phyloP scores from a whole-genome alignment of 192 early-diverging fungal species.

The Geranomyces michiganensis region DNA sequence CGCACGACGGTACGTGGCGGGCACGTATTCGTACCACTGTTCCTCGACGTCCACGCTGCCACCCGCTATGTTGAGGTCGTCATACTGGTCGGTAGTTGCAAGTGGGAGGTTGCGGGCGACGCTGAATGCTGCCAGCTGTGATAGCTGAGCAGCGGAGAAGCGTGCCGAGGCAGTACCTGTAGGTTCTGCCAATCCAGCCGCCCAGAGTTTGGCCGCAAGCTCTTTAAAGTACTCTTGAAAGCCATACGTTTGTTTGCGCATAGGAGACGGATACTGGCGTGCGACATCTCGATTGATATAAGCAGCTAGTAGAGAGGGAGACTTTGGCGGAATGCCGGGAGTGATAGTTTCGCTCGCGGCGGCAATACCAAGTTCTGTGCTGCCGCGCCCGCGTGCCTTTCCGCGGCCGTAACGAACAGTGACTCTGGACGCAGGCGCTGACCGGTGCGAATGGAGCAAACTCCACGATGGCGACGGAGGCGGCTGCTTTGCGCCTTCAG shows the following conservation, averaged over 20 bases:
- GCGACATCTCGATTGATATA: not conserved
- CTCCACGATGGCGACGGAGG: not conserved
- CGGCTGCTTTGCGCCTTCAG: not conserved
- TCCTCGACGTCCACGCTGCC: slow-evolving; percentile 11
- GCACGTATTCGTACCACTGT: slow-evolving; percentile 11
- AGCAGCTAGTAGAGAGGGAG: not conserved
- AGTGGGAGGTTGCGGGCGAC: not conserved
- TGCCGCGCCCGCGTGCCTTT: not conserved
- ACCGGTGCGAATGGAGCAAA: not conserved
- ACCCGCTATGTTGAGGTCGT: not conserved
- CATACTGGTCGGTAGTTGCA: not conserved
- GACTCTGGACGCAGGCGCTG: not conserved
- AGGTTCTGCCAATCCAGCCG: too few relatives aligned
- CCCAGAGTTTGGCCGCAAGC: slow-evolving; percentile 21
- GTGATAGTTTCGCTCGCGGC: too few relatives aligned
- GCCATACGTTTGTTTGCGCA: not conserved
- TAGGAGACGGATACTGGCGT: not conserved
- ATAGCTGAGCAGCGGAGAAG: not conserved
- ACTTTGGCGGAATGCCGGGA: too few relatives aligned
- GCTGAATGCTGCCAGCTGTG: slow-evolving; percentile 5
- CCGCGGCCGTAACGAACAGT: not conserved
- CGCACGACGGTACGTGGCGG: not conserved
- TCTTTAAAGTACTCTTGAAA: slow-evolving; percentile 25
- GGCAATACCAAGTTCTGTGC: too few relatives aligned
- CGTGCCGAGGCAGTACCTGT: too few relatives aligned